Base-by-base conservation (phyloP, 352 stramenopile genomes). In the Globisporangium yorkense region DNA sequence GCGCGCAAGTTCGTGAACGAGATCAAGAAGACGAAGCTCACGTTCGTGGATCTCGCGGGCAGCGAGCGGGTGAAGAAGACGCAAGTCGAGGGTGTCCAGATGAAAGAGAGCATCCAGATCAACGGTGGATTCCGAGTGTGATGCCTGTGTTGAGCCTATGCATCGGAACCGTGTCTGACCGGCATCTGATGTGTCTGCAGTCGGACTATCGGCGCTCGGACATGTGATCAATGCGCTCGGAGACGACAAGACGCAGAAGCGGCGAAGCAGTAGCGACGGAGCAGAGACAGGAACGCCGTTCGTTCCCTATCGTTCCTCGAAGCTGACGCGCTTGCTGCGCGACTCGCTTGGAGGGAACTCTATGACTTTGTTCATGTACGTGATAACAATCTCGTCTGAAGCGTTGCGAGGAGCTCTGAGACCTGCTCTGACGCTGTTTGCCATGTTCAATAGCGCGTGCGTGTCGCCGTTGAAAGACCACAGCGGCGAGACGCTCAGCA, bases 81-180 rank as follows among this genome's bases (percentile, higher is more conserved):
- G 0, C 56, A 72, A 49, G 76, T 78, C n/a, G 76, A 87, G 33
- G 76, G 74, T 4, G 44, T 62, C 4, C 70, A 70, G 15, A 68
- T 72, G 64, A 71, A 72, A 56, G 76, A 84, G 58, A 78, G 76
- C 53, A 84, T 84, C 47, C 67, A 84, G n/a, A 87, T 84, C 54
- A 87, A 87, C 48, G 59, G 71, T 80, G 37, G 35, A 27, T 0
- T 43, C 3, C 37, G 3, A 18, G 12, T 18, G 33, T 10, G 33
- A 9, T 10, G 33, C 33, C 33, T 9, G 47, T 10, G 24, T 52
- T n/a, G 18, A 48, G 43, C 20, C 20, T 35, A 5, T 20, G 46
- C 3, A 5, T 35, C 9, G 33, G 33, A 37, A 37, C 33, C 24
- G 24, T 27, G 24, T 27, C 24, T 27, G 24, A 27, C 24, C 21